These are phyloP conservation scores for Daedalea quercina DNA, from an alignment of 768 basidiomycete genomes.

Conservation along the genomic window DNA sequence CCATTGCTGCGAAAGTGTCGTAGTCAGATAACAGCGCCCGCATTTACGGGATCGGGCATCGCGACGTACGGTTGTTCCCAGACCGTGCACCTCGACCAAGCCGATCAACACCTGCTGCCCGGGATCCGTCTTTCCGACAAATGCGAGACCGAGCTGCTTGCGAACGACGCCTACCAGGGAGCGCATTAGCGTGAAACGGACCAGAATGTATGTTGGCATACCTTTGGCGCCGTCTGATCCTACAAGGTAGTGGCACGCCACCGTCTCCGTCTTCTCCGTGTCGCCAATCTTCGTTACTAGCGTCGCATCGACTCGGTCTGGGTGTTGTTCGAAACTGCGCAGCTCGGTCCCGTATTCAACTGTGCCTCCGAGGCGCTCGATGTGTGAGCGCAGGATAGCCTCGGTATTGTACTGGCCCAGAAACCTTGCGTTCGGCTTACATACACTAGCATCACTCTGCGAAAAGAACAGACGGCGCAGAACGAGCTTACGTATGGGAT, in stretches of 20 bases:
- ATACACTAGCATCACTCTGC: not conserved
- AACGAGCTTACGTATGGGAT: constrained; percentile 10
- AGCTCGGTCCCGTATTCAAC: constrained; percentile 12
- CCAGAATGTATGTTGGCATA: not conserved
- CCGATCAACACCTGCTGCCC: not conserved
- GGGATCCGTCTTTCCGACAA: constrained; percentile 31
- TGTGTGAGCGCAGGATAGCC: constrained; percentile 9
- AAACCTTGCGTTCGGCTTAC: not conserved
- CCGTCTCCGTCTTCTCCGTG: constrained; percentile 19
- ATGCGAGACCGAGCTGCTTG: constrained; percentile 33
- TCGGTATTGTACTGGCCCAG: constrained; percentile 14
- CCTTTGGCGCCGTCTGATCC: constrained; percentile 36
- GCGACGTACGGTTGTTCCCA: not conserved
- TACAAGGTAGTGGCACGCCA: constrained; percentile 27
- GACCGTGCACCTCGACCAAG: not conserved
- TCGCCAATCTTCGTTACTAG: constrained; percentile 17
- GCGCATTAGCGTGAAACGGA: too few relatives aligned
- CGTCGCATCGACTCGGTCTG: constrained; percentile 23
- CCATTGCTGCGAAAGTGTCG: too few relatives aligned
- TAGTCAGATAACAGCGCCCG: not conserved
- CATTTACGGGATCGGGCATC: not conserved
- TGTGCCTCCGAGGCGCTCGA: constrained; percentile 3
- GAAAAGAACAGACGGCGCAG: not conserved
- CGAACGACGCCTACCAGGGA: constrained; percentile 26
- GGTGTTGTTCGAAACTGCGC: constrained; percentile 16